A percentile compares a stretch with the other conserved stretches of the same genome.
These are phyloP conservation scores for Phytophthora nicotianae DNA, from an alignment of 352 stramenopile species.

Conservation along the genomic window DNA sequence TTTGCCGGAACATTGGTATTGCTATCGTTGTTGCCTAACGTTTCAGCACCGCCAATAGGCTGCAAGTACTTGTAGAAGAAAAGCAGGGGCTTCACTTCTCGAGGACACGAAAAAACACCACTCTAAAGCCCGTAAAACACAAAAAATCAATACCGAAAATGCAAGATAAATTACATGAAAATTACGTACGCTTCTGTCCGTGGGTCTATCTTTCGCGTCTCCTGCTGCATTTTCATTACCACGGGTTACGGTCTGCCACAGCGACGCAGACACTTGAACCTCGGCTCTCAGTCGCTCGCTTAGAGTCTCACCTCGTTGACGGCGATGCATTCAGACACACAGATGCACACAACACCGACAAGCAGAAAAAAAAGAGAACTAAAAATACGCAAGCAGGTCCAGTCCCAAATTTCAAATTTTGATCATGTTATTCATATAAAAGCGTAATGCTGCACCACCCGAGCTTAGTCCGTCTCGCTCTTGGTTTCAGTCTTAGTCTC, in stretches of 20 bases:
- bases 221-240: conserved; percentile 3
- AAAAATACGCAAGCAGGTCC: conserved; percentile 22
- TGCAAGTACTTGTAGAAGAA: conserved; percentile 89
- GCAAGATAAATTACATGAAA: neutral
- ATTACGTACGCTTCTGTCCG: neutral
- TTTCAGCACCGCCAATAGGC: conserved; percentile 37
- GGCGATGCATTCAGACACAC: conserved; percentile 20
- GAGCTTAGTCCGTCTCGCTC: conserved; percentile 17
- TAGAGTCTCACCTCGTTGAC: conserved; percentile 42
- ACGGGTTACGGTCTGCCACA: conserved; percentile 18
- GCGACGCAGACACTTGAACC: conserved; percentile 40
- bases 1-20: neutral
- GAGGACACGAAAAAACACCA: conserved; percentile 26
- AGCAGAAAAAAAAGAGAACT: neutral
- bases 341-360: neutral
- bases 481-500: conserved; percentile 17
- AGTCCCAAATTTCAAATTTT: conserved; percentile 5
- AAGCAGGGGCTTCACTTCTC: conserved; percentile 55
- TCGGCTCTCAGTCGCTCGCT: conserved; percentile 55
- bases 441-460: neutral
- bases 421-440: conserved; percentile 28
- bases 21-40: conserved; percentile 1
- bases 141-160: neutral
- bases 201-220: conserved; percentile 9
- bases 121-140: conserved; percentile 2